Conservation (phyloP, 768 basidiomycete genomes). For the Fomitopsis serialis region DNA sequence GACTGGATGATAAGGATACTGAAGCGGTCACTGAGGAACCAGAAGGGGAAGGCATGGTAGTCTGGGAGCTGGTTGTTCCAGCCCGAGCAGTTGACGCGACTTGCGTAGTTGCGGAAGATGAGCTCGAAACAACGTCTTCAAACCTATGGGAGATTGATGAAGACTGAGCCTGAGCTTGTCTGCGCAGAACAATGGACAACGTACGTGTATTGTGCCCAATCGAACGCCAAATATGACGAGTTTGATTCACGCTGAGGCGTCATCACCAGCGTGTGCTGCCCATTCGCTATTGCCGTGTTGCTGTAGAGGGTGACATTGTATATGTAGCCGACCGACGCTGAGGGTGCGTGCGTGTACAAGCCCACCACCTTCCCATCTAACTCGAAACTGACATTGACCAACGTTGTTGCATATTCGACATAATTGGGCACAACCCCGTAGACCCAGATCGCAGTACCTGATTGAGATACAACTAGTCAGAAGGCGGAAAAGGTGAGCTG, state of each 20-base stretch:
- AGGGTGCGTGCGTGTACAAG: slow-evolving; percentile 2
- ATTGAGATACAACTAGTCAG: neutral
- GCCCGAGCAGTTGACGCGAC: neutral
- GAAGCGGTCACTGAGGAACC: neutral
- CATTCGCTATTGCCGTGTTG: neutral
- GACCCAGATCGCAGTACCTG: slow-evolving; percentile 9
- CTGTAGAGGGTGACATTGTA: slow-evolving; percentile 7
- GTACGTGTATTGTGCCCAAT: slow-evolving; percentile 9
- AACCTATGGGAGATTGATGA: neutral
- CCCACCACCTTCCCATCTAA: slow-evolving; percentile 5
- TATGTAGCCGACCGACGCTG: neutral
- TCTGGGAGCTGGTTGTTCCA: neutral
- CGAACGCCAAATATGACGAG: slow-evolving; percentile 7
- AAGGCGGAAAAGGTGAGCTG: neutral
- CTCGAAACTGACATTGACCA: slow-evolving; percentile 10
- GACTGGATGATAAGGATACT: neutral
- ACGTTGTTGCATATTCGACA: slow-evolving; percentile 2
- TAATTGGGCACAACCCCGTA: slow-evolving; percentile 6
- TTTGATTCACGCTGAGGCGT: neutral
- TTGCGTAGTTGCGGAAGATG: neutral
- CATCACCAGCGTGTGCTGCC: slow-evolving; percentile 4
- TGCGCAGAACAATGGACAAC: neutral
- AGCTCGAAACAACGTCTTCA: neutral
- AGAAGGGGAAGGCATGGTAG: neutral
- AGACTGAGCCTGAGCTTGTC: neutral